phyloP scores from a whole-genome alignment of 305 asterid species.

The Ajuga reptans region DNA sequence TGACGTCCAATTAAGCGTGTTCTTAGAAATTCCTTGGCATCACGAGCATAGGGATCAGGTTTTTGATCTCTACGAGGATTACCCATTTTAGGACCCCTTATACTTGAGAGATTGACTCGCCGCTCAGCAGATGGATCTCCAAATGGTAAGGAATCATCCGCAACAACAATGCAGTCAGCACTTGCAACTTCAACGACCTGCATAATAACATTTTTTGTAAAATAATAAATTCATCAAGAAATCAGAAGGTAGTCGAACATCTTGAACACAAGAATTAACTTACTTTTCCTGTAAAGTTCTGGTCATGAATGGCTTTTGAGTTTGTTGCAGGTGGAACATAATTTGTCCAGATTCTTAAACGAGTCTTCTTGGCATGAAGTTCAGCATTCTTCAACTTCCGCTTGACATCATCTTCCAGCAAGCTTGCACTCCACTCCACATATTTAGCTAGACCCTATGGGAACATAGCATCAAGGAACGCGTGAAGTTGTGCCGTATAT shows the following conservation, averaged over 20 bases:
- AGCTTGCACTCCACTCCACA: constrained; percentile 92
- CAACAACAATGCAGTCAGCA: constrained; percentile 81
- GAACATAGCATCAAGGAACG: constrained; percentile 15
- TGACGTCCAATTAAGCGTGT: constrained; percentile 84
- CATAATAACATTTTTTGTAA: constrained; percentile 7
- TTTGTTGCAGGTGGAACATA: constrained; percentile 83
- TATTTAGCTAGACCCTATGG: constrained; percentile 84
- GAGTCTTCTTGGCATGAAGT: constrained; percentile 77
- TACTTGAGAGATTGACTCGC: constrained; percentile 90
- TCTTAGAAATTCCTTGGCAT: constrained; percentile 89
- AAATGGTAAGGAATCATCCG: constrained; percentile 81
- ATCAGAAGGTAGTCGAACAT: not conserved
- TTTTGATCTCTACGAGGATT: constrained; percentile 92
- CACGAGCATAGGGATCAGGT: constrained; percentile 94
- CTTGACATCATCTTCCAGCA: constrained; percentile 72
- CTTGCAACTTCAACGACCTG: constrained; percentile 95
- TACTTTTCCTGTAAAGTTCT: constrained; percentile 92
- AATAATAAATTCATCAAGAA: not conserved
- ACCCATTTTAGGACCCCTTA: constrained; percentile 88
- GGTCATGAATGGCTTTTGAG: constrained; percentile 95
- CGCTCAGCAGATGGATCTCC: constrained; percentile 97
- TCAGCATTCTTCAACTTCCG: constrained; percentile 68
- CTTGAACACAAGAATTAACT: constrained; percentile 20
- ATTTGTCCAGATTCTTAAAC: constrained; percentile 78
- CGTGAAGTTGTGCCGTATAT: not conserved